Base-by-base conservation (phyloP, 352 stramenopile species). In the Pythium aquatile region DNA sequence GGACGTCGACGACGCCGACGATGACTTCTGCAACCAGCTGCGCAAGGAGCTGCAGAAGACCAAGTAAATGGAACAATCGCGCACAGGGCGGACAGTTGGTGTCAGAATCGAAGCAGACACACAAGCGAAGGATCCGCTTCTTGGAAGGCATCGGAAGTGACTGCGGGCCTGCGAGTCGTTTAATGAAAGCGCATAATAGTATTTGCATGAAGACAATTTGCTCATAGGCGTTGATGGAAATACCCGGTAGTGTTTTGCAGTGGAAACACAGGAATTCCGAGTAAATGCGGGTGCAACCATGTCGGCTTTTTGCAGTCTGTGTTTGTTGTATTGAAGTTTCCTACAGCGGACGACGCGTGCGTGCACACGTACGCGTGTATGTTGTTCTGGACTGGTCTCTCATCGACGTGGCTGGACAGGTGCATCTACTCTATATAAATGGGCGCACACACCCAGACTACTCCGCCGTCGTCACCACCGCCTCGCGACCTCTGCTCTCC, bases 21-120 rank as follows among this genome's bases (percentile, higher is more conserved):
- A 96, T 74, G 90, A 96, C 66, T 97, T 97, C 65, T 97, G 90
- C 80, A 94, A 96, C 78, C 90, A 96, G 68, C 71, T 97, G 68
- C 85, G 90, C 56, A 90, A 90, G 70, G 87, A 97, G 64, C 76
- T 97, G 52, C 78, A 92, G 65, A 95, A 96, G 77, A 78, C 77
- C 67, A 90, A 88, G 67, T 95, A 81, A 58, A 49, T 14, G 51
- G 20, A 24, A 24, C 20, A 24, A 24, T 24, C 20, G 20, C 20
- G 20, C 20, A 24, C 20, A 24, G 20, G 20, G 20, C 20, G 20
- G 20, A 24, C 20, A 24, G 20, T 24, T 24, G 20, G 20, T 1
- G 20, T 24, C 20, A 24, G 20, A 24, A 24, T 24, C 29, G 28
- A 65, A 5, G 28, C 40, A 48, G 40, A 24, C 20, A 24, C 20